Evolutionary conservation across 148 eudicot genomes (phyloP), one percentile per base, ranked within the genome.

Genomic region (Rhododendron ferrugineum): DNA sequence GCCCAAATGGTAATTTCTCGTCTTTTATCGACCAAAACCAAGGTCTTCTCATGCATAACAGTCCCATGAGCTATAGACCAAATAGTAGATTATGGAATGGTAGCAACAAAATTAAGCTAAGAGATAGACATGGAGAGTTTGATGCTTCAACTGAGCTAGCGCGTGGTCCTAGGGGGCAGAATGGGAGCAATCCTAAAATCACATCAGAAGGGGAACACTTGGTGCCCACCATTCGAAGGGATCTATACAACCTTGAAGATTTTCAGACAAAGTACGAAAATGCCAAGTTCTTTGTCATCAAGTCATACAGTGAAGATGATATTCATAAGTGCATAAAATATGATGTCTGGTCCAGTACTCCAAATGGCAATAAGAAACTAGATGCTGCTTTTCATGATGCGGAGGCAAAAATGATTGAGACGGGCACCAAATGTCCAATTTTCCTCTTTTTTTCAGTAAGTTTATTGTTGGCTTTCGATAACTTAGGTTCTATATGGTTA

Each of bases 251-350:
- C 82, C 64, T 85, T 54, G 88, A 88, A 80, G 94, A 91, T 2
- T 95, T 96, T 54, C 86, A 83, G 83, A 91, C 86, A 10, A 87
- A 93, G 74, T 96, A 94, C 84, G 93, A 92, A 34, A 87, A 87
- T 85, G 98, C 98, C 16, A 97, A 94, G 86, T 97, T 95, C 73
- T 95, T 85, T 64, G 91, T 97, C 84, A 94, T 97, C 49, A 97
- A 97, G 88, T 97, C 99, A 6, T 97, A 92, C 77, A 95, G 99
- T 88, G 99, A 97, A 90, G 99, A 94, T 87, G 98, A 97, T 87
- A 85, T 97, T 58, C 98, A 97, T 83, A 97, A 92, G 88, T 92
- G 95, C 86, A 86, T 95, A 50, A 97, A 97, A 80, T 97, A 94
- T 87, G 89, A 91, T 86, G 99, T 97, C 78, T 97, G 99, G 99